phyloP scores from a whole-genome alignment of 768 basidiomycete species.

The Zangia roseola region DNA sequence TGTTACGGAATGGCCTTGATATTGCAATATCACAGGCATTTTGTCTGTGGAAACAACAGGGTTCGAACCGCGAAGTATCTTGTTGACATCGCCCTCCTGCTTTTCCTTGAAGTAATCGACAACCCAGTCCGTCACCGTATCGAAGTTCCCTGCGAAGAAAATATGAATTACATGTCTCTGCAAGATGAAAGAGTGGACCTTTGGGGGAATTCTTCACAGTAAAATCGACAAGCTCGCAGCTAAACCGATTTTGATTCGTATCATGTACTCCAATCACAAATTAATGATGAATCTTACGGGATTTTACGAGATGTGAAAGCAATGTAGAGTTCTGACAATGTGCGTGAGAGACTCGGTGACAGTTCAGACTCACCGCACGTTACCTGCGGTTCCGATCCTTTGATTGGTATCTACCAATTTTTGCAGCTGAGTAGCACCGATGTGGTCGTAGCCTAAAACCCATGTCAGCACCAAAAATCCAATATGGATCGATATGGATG shows the following conservation, averaged over 20 bases:
- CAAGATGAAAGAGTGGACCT: constrained; percentile 36
- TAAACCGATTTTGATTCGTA: constrained; percentile 22
- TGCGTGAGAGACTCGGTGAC: background rate
- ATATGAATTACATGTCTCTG: background rate
- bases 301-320: constrained; percentile 79
- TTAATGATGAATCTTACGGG: constrained; percentile 55
- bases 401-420: constrained; percentile 55
- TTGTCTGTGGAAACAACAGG: constrained; percentile 57
- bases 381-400: constrained; percentile 83
- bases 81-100: constrained; percentile 42
- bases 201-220: constrained; percentile 41
- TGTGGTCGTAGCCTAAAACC: constrained; percentile 62
- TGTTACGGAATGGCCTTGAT: constrained; percentile 82
- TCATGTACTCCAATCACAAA: background rate
- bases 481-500: background rate
- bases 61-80: constrained; percentile 48
- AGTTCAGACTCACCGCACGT: constrained; percentile 1
- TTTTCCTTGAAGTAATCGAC: constrained; percentile 63
- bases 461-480: background rate
- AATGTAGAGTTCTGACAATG: constrained; percentile 61
- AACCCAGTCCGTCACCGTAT: constrained; percentile 67
- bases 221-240: constrained; percentile 67
- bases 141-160: constrained; percentile 37
- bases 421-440: constrained; percentile 62
- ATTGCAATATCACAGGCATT: constrained; percentile 84